Conservation (phyloP, 805 yeast genomes). For the Saccharomyces cerevisiae region DNA sequence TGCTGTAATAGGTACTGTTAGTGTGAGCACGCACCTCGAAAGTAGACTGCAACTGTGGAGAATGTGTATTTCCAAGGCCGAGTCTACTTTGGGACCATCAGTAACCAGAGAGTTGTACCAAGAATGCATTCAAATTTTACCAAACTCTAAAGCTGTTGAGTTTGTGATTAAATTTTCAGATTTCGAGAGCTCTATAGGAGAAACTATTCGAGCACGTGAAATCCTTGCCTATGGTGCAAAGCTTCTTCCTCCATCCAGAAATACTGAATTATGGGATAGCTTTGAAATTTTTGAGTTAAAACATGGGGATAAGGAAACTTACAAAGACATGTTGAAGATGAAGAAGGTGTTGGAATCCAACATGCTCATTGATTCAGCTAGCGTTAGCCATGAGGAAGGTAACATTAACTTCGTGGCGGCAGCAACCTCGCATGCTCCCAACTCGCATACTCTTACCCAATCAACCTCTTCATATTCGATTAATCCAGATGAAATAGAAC, state of each 20-base stretch:
- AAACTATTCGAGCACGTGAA: slow-evolving; percentile 54
- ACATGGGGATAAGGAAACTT: slow-evolving; percentile 62
- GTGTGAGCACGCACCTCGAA: slow-evolving; percentile 9
- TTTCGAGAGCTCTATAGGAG: slow-evolving; percentile 47
- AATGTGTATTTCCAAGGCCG: slow-evolving; percentile 35
- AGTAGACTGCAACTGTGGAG: slow-evolving; percentile 37
- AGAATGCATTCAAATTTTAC: slow-evolving; percentile 41
- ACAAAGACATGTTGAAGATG: slow-evolving; percentile 61
- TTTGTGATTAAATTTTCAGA: slow-evolving; percentile 48
- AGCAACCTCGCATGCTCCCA: slow-evolving; percentile 34
- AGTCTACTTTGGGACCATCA: slow-evolving; percentile 34
- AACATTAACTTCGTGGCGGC: slow-evolving; percentile 42
- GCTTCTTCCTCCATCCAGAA: slow-evolving; percentile 30
- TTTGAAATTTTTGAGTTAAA: slow-evolving; percentile 74
- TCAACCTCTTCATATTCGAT: slow-evolving; percentile 15
- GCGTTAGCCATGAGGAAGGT: slow-evolving; percentile 17
- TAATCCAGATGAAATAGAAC: slow-evolving; percentile 56
- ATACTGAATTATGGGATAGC: slow-evolving; percentile 43
- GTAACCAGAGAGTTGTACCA: slow-evolving; percentile 44
- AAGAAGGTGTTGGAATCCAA: slow-evolving; percentile 37
- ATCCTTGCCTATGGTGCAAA: slow-evolving; percentile 50
- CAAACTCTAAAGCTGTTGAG: slow-evolving; percentile 35
- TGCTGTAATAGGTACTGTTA: slow-evolving; percentile 20
- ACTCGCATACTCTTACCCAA: slow-evolving; percentile 7
- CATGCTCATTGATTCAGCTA: slow-evolving; percentile 25